Percentiles rank a stretch among this genome's conserved stretches.
Evolutionary conservation across 768 basidiomycete genomes (phyloP).

Genomic region (Mycena polygramma): DNA sequence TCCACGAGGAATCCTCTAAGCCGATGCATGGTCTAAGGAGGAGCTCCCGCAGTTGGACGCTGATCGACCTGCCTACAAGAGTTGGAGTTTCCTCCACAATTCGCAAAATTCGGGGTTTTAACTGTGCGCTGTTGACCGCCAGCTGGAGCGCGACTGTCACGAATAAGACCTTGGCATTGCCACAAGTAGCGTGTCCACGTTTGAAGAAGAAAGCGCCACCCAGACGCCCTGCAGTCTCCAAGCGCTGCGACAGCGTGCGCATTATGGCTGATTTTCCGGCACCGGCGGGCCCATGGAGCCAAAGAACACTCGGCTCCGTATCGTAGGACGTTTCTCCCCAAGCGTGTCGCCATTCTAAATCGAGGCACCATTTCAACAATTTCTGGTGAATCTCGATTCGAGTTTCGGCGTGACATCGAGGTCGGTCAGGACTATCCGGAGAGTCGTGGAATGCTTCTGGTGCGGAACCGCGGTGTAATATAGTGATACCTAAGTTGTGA

Average conservation of each 20-base stretch:
- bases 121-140: constrained; percentile 16
- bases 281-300: background rate
- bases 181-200: background rate
- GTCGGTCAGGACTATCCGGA: background rate
- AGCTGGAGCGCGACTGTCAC: constrained; percentile 8
- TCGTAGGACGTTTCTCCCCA: background rate
- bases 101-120: too few species aligned
- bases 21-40: background rate
- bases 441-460: constrained; percentile 9
- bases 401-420: constrained; percentile 14
- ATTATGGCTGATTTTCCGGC: constrained; percentile 13
- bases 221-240: background rate
- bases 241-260: constrained; percentile 1
- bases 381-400: constrained; percentile 7
- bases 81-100: constrained; percentile 13
- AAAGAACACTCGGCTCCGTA: background rate
- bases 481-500: background rate
- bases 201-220: constrained; percentile 14
- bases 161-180: background rate
- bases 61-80: background rate
- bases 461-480: background rate
- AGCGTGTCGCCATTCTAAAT: background rate
- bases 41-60: constrained; percentile 2
- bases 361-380: constrained; percentile 7
- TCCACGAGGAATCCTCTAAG: background rate